Conservation (phyloP, 495 filamentous ascomycete species). For the Penicillium riverlandense region DNA sequence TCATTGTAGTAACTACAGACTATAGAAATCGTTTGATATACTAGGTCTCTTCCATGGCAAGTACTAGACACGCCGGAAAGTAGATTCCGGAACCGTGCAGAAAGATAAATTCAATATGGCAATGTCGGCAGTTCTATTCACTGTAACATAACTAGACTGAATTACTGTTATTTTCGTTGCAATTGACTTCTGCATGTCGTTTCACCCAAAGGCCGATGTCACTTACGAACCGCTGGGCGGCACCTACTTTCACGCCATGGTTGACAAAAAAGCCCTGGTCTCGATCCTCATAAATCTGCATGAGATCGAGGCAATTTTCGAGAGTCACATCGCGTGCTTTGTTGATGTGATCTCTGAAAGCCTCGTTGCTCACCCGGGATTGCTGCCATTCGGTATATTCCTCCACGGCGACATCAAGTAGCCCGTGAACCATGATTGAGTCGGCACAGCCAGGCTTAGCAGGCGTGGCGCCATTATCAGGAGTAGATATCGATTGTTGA, state of each 20-base stretch:
- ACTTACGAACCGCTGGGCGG: slow-evolving; percentile 3
- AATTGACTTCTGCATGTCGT: too few species aligned
- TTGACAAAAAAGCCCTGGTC: slow-evolving; percentile 2
- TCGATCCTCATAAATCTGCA: too few species aligned
- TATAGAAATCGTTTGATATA: too few species aligned
- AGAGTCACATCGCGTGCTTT: slow-evolving; percentile 1
- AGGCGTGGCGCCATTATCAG: not conserved
- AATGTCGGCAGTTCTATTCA: too few species aligned
- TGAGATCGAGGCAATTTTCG: slow-evolving; percentile 1
- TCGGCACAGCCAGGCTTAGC: not conserved
- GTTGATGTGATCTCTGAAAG: slow-evolving; percentile 1
- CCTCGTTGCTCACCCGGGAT: not conserved
- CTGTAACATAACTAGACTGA: too few species aligned
- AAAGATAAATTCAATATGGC: too few species aligned
- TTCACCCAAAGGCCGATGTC: slow-evolving; percentile 1
- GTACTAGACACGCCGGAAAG: too few species aligned
- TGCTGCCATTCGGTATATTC: slow-evolving; percentile 4
- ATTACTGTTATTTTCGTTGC: too few species aligned
- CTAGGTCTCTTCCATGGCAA: too few species aligned
- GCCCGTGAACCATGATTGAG: not conserved
- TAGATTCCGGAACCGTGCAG: too few species aligned
- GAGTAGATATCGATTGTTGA: not conserved
- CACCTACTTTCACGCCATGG: slow-evolving; percentile 3
- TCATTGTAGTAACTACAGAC: too few species aligned
- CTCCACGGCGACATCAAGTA: slow-evolving; percentile 2